phyloP scores from a whole-genome alignment of 2,329 filamentous ascomycete species.

The Bimuria novae-zelandiae region DNA sequence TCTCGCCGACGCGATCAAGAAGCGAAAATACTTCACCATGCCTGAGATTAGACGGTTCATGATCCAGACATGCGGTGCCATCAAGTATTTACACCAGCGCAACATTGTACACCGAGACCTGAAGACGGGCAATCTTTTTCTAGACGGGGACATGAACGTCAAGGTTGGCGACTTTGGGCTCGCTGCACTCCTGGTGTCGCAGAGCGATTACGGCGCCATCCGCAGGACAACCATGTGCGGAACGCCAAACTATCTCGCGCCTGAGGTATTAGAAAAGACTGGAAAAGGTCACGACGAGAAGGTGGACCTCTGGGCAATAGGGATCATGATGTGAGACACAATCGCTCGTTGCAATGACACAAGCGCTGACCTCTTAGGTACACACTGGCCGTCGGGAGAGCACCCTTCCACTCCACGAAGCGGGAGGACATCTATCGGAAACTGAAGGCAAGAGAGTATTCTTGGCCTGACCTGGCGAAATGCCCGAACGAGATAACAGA shows the following conservation, averaged over 20 bases:
- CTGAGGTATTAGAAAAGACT: conserved; percentile 92
- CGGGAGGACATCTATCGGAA: conserved; percentile 81
- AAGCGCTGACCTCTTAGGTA: conserved; percentile 62
- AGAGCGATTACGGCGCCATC: conserved; percentile 79
- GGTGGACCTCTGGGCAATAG: conserved; percentile 97
- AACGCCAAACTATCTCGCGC: conserved; percentile 97
- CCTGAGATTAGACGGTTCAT: conserved; percentile 93
- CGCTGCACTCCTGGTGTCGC: conserved; percentile 86
- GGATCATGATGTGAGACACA: conserved; percentile 81
- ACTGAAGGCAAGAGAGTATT: conserved; percentile 73
- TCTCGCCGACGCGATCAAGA: conserved; percentile 96
- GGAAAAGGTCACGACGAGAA: conserved; percentile 96
- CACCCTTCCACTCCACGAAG: conserved; percentile 91
- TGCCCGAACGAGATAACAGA: conserved; percentile 72
- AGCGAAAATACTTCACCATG: conserved; percentile 85
- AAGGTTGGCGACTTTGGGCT: conserved; percentile 98
- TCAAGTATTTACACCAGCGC: conserved; percentile 96
- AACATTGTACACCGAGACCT: conserved; percentile 96
- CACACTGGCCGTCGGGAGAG: conserved; percentile 94
- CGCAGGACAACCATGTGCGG: conserved; percentile 93
- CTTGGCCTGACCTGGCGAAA: conserved; percentile 72
- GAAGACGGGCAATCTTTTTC: conserved; percentile 97
- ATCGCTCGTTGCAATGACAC: neutral
- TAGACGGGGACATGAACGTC: conserved; percentile 93
- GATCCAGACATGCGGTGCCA: conserved; percentile 91